These are phyloP conservation scores for Passiflora organensis DNA, from an alignment of 345 rosid genomes.

Conservation along the genomic window DNA sequence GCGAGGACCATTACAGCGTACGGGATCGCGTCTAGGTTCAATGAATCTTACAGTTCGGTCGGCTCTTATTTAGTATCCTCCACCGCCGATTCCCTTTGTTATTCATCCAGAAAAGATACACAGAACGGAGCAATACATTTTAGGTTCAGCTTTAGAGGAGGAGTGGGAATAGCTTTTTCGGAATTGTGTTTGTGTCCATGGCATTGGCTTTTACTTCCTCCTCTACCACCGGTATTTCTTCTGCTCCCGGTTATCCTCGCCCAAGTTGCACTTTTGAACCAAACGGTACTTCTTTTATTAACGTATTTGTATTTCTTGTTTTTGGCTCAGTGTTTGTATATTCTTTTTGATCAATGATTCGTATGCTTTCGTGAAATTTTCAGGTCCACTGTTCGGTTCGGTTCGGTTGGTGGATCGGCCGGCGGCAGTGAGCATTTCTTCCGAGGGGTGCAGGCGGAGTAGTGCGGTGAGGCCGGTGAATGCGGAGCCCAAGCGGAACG, in stretches of 20 bases:
- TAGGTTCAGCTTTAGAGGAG: neutral
- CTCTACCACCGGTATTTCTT: slow-evolving; percentile 49
- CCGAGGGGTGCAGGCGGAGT: slow-evolving; percentile 26
- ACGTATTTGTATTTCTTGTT: slow-evolving; percentile 16
- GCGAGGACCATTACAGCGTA: neutral
- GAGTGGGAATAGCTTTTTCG: neutral
- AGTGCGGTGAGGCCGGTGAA: slow-evolving; percentile 42
- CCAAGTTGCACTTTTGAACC: slow-evolving; percentile 30
- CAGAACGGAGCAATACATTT: too few relatives aligned
- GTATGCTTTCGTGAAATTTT: neutral
- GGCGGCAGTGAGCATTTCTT: slow-evolving; percentile 32
- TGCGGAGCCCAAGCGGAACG: slow-evolving; percentile 52
- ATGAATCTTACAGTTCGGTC: slow-evolving; percentile 17
- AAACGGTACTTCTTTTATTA: slow-evolving; percentile 28
- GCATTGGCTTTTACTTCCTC: slow-evolving; percentile 35
- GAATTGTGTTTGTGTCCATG: too few relatives aligned
- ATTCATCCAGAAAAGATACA: neutral
- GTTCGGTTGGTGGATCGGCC: slow-evolving; percentile 42
- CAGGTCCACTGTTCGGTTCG: slow-evolving; percentile 56
- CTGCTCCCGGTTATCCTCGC: slow-evolving; percentile 27
- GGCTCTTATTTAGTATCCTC: slow-evolving; percentile 37
- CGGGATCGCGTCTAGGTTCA: slow-evolving; percentile 51
- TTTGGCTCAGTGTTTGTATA: too few relatives aligned
- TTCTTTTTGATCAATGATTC: neutral
- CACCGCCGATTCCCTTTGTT: neutral